phyloP scores from a whole-genome alignment of 768 basidiomycete species.

The Trametes cingulata region DNA sequence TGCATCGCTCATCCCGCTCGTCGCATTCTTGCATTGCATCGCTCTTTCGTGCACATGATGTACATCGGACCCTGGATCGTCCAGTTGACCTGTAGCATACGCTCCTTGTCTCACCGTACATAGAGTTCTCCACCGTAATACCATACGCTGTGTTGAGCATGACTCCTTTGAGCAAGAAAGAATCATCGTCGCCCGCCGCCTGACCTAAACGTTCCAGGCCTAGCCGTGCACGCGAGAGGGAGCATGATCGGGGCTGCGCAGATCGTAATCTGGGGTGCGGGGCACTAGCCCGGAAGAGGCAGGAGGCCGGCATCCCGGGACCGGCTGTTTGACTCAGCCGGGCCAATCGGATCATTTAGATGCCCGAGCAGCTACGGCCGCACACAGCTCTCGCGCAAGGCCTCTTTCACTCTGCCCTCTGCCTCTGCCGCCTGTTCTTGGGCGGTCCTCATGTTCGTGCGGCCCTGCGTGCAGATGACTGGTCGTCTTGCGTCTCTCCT shows the following conservation, averaged over 20 bases:
- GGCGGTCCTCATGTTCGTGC: slow-evolving; percentile 14
- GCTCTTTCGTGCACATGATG: slow-evolving; percentile 9
- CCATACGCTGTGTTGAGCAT: not conserved
- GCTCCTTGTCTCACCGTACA: slow-evolving; percentile 6
- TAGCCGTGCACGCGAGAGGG: not conserved
- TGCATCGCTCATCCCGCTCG: not conserved
- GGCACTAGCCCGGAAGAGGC: slow-evolving; percentile 1
- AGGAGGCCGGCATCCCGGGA: not conserved
- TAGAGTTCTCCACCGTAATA: slow-evolving; percentile 8
- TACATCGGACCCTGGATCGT: slow-evolving; percentile 1
- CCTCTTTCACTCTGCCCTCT: not conserved
- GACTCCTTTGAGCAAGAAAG: not conserved
- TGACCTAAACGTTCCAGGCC: not conserved
- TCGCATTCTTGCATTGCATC: slow-evolving; percentile 10
- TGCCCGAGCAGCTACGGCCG: not conserved
- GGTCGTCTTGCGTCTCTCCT: slow-evolving; percentile 8
- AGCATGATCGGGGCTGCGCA: slow-evolving; percentile 13
- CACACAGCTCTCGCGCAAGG: not conserved
- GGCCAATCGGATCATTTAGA: slow-evolving; percentile 15
- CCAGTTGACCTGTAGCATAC: slow-evolving; percentile 15
- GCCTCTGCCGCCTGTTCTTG: slow-evolving; percentile 8
- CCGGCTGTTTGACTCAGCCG: slow-evolving; percentile 8
- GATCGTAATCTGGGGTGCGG: slow-evolving; percentile 22
- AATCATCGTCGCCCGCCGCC: not conserved
- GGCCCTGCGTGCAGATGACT: slow-evolving; percentile 19